These are phyloP conservation scores for Diaporthe destruens DNA, from an alignment of 2,329 filamentous ascomycete species.

Conservation along the genomic window DNA sequence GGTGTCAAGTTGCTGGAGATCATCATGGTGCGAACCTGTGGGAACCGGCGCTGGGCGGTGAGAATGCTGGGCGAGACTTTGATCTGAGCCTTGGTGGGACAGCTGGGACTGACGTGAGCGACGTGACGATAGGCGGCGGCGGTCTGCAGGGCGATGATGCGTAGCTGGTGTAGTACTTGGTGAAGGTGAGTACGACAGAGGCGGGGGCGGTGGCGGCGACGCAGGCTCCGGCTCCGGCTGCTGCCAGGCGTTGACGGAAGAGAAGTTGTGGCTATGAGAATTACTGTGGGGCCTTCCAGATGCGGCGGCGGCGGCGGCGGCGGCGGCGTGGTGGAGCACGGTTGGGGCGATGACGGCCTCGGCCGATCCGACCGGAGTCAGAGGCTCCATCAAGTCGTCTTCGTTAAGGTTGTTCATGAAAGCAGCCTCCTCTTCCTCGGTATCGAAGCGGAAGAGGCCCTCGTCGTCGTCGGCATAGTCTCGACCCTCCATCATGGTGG, in stretches of 20 bases:
- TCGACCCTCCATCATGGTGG: conserved; percentile 39
- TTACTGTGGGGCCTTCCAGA: conserved; percentile 36
- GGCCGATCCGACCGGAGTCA: conserved; percentile 35
- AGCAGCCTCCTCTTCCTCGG: conserved; percentile 37
- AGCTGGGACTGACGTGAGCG: conserved; percentile 14
- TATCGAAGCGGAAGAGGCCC: conserved; percentile 37
- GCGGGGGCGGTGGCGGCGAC: conserved; percentile 37
- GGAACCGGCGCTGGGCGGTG: neutral
- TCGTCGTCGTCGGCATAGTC: conserved; percentile 39
- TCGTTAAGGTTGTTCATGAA: conserved; percentile 31
- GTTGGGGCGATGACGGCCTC: conserved; percentile 30
- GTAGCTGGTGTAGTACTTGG: conserved; percentile 28
- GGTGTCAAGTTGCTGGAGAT: conserved; percentile 27
- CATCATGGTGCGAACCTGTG: conserved; percentile 4
- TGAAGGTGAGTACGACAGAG: conserved; percentile 40
- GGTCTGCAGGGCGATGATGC: conserved; percentile 33
- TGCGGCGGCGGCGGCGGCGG: conserved; percentile 25
- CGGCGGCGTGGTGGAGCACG: conserved; percentile 6
- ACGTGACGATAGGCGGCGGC: conserved; percentile 12
- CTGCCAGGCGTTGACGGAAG: conserved; percentile 37
- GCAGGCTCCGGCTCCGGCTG: conserved; percentile 32
- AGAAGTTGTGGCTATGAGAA: conserved; percentile 24
- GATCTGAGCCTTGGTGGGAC: conserved; percentile 28
- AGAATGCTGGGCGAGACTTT: conserved; percentile 26
- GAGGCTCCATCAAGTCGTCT: conserved; percentile 35